A percentile compares a stretch with the other conserved stretches of the same genome.
These are phyloP conservation scores for Coniochaeta sp. DNA, from an alignment of 2,329 filamentous ascomycete genomes.

Conservation along the genomic window DNA sequence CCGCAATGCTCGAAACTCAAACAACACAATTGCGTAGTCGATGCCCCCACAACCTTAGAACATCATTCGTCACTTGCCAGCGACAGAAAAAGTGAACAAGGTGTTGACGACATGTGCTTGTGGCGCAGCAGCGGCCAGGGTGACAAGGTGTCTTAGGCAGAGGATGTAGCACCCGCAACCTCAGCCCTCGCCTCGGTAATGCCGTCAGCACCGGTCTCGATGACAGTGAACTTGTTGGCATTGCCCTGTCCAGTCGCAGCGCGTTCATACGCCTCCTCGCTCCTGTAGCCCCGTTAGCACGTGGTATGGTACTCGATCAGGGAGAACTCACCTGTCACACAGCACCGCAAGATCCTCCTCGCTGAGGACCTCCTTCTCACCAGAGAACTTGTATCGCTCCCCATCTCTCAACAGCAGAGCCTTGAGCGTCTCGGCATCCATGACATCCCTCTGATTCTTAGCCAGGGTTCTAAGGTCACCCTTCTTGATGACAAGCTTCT, in stretches of 20 bases:
- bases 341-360: slow-evolving; percentile 70
- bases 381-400: slow-evolving; percentile 49
- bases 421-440: slow-evolving; percentile 54
- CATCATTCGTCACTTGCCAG: too few relatives aligned
- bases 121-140: neutral
- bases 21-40: neutral
- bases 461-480: slow-evolving; percentile 69
- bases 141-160: neutral
- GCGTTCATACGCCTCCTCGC: slow-evolving; percentile 54
- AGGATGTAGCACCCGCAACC: neutral
- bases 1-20: neutral
- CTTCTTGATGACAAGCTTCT: slow-evolving; percentile 94
- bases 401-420: slow-evolving; percentile 66
- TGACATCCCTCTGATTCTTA: slow-evolving; percentile 42
- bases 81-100: too few relatives aligned
- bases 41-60: too few relatives aligned
- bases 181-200: slow-evolving; percentile 23
- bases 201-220: slow-evolving; percentile 62
- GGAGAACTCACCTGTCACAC: slow-evolving; percentile 60
- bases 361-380: slow-evolving; percentile 60
- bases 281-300: slow-evolving; percentile 21
- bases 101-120: neutral
- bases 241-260: slow-evolving; percentile 74
- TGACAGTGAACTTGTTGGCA: slow-evolving; percentile 64
- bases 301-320: too few relatives aligned